Evolutionary conservation across 169 alveolate species (phyloP).

Genomic region (Cryptosporidium felis): DNA sequence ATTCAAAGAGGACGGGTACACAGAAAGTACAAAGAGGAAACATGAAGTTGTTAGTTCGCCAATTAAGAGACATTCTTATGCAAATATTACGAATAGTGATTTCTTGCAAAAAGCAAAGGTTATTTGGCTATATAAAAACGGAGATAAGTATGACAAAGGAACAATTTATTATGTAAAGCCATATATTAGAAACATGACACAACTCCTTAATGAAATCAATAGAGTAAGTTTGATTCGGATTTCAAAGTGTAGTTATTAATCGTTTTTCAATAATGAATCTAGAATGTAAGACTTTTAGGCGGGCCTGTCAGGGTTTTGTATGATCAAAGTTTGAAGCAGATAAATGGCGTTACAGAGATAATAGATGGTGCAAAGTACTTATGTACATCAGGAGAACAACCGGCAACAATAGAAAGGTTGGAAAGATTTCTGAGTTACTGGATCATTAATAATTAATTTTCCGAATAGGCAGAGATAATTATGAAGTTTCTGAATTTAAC

Average conservation of each 20-base stretch:
- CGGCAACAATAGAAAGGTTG: conserved; percentile 83
- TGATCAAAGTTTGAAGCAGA: conserved; percentile 84
- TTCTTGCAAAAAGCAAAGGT: conserved; percentile 83
- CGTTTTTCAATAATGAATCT: too few species aligned
- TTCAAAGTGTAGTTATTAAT: background rate
- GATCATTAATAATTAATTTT: conserved; percentile 75
- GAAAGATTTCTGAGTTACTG: conserved; percentile 83
- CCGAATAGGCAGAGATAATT: too few species aligned
- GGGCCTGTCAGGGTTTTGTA: conserved; percentile 87
- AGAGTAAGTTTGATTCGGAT: conserved; percentile 73
- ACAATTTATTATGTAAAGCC: conserved; percentile 83
- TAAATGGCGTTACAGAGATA: conserved; percentile 79
- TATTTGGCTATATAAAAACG: conserved; percentile 89
- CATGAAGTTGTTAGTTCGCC: conserved; percentile 84
- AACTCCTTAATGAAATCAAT: conserved; percentile 81
- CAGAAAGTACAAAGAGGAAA: conserved; percentile 78
- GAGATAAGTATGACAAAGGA: conserved; percentile 89
- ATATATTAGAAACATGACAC: conserved; percentile 78
- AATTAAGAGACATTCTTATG: conserved; percentile 45
- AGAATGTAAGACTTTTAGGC: conserved; percentile 79
- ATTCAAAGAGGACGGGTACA: conserved; percentile 79
- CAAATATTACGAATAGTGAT: conserved; percentile 72
- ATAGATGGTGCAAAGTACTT: conserved; percentile 87
- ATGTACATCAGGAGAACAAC: conserved; percentile 82
- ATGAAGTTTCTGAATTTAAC: too few species aligned